These are phyloP conservation scores for Vaccinium corymbosum DNA, from an alignment of 148 eudicot genomes.

Conservation along the genomic window DNA sequence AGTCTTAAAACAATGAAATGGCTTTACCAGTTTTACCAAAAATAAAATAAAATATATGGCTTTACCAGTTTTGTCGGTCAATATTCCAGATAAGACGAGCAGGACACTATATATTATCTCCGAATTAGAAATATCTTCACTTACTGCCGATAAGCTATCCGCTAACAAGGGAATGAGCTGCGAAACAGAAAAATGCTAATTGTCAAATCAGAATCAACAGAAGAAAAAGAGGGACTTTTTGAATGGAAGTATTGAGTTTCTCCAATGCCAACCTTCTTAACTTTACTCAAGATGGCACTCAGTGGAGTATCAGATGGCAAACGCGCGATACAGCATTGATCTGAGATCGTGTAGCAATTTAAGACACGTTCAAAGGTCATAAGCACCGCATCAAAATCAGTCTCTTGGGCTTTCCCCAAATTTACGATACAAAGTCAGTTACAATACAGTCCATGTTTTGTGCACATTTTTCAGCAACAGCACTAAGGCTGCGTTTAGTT, in stretches of 20 bases:
- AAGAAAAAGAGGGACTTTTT: background rate
- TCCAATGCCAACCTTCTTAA: constrained; percentile 58
- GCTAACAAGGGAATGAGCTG: constrained; percentile 72
- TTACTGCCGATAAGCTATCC: constrained; percentile 54
- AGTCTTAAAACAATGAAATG: background rate
- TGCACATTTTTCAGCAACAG: background rate
- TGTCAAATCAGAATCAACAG: constrained; percentile 1
- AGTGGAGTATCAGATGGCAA: constrained; percentile 66
- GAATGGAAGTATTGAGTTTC: constrained; percentile 10
- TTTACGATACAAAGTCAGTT: background rate
- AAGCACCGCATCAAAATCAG: constrained; percentile 9
- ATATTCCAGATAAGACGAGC: constrained; percentile 74
- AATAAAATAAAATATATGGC: no score
- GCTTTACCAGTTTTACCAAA: constrained; percentile 51
- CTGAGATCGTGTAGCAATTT: constrained; percentile 35
- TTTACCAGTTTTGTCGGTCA: constrained; percentile 34
- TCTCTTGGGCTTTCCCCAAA: background rate
- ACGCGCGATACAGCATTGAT: constrained; percentile 65
- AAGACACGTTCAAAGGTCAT: background rate
- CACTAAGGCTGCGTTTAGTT: background rate
- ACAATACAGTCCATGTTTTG: background rate
- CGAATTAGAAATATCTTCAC: constrained; percentile 55
- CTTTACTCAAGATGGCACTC: constrained; percentile 62
- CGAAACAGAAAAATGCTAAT: constrained; percentile 21
- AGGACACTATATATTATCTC: constrained; percentile 64